These are phyloP conservation scores for Crithidia thermophila DNA, from an alignment of 208 protist species.

Conservation along the genomic window DNA sequence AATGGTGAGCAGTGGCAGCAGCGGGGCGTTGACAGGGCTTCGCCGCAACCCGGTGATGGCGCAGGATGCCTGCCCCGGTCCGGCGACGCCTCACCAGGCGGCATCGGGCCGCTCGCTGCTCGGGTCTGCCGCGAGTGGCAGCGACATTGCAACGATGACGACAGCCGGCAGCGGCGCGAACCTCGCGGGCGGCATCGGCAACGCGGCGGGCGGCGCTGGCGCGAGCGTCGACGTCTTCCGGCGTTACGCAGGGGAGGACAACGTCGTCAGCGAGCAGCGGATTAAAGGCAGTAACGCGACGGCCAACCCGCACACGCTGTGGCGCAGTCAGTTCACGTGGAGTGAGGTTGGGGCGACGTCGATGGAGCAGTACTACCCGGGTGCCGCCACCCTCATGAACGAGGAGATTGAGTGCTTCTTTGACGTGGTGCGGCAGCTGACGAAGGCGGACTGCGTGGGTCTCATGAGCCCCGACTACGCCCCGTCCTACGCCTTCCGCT, in stretches of 20 bases:
- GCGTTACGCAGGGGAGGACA: conserved; percentile 61
- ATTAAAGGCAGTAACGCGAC: conserved; percentile 45
- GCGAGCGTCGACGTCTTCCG: conserved; percentile 41
- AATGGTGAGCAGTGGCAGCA: conserved; percentile 14
- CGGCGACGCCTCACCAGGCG: conserved; percentile 1
- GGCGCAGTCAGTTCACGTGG: conserved; percentile 75
- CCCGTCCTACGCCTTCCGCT: conserved; percentile 73
- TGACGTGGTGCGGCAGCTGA: conserved; percentile 58
- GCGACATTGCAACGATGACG: background rate
- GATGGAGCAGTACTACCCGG: conserved; percentile 91
- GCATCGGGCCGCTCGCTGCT: conserved; percentile 2
- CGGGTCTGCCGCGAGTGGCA: conserved; percentile 1
- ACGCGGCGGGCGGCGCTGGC: too few species aligned
- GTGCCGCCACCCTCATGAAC: conserved; percentile 63
- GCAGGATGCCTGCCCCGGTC: conserved; percentile 7
- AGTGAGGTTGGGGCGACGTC: conserved; percentile 62
- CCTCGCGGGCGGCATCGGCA: background rate
- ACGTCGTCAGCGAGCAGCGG: conserved; percentile 74
- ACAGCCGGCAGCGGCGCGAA: background rate
- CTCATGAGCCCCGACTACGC: conserved; percentile 55
- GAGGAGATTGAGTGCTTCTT: conserved; percentile 74
- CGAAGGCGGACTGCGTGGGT: conserved; percentile 64
- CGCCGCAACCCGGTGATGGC: background rate
- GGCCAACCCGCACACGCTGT: conserved; percentile 44
- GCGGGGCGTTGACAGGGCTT: conserved; percentile 2